Base-by-base conservation (phyloP, 2,329 filamentous ascomycete species). In the Cladophialophora carrionii region DNA sequence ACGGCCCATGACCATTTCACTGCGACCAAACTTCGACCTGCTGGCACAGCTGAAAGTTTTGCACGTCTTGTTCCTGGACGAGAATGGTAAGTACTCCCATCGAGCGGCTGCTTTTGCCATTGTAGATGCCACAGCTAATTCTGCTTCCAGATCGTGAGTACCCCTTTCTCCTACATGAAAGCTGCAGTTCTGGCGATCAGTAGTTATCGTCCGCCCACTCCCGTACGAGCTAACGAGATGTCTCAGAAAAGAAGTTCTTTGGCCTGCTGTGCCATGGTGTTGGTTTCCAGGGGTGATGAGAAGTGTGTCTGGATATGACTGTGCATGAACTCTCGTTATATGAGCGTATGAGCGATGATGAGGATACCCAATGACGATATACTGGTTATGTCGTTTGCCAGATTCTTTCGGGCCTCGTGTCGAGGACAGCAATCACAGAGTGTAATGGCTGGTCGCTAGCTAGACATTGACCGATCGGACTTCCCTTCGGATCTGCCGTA, bases 11-110 rank as follows among this genome's bases (percentile, higher is more conserved):
- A 60, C 73, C n/a, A 43, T 80, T 37, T 72, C 77, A 22, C 66
- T 79, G 3, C 72, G 74, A 52, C 76, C 77, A 2, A 79, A 78
- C 61, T 79, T 78, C 59, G 78, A 80, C 6, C 70, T 78, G 49
- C 68, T 79, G n/a, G 67, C 76, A 8, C 71, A 77, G 63, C 76
- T 80, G 76, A 76, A 75, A 62, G 72, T 68, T 43, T 55, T 80
- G 48, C 72, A 75, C 52, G 75, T 80, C 49, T 68, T 72, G 34
- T 79, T 80, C 63, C 72, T 80, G 24, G 77, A 79, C 49, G 73
- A 78, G 54, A 63, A 74, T 58, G 78, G 78, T 78, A 57, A 53
- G 66, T n/a, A 41, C 8, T 4, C 43, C 31, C 20, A 6, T n/a
- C 37, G 37, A 7, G 6, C 14, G 4, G 6, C 14, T 41, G 37